Base-by-base conservation (phyloP, 2,329 filamentous ascomycete species). In the Hypomyces perniciosus region DNA sequence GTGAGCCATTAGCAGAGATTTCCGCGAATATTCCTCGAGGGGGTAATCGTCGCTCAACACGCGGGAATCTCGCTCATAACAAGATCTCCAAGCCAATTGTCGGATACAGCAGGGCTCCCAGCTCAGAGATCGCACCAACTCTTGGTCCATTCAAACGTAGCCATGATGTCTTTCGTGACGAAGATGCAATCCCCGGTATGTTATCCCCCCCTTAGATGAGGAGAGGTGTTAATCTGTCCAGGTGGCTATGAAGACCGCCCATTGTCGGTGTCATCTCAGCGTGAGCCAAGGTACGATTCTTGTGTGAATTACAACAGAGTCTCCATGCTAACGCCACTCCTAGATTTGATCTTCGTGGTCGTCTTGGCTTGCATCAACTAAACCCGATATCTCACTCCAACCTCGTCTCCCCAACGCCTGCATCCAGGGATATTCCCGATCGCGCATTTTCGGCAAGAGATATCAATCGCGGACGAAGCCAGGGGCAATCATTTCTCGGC, bases 371-470 rank as follows among this genome's bases (percentile, higher is more conserved):
- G 33, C 68, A 69, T 20, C 61, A 64, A 4, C 61, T 74, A 13
- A 67, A 67, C 38, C 57, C 70, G 12, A 62, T 65, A 34, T 64
- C 70, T 8, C 69, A 72, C 45, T 65, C 71, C 12, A 72, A 68
- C 51, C 56, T 71, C 31, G 59, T 61, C 38, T 69, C 68, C n/a
- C 68, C 68, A 5, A 67, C 66, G 7, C 66, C 63, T 9, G 54
- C 59, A 7, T 56, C 62, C 1, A 61, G 62, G 54, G 64, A 66
- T 34, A 35, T 64, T 5, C 56, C 61, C 26, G 40, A 59, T 38
- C 61, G 61, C 27, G 54, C 60, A 2, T 59, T 63, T 26, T 47
- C 57, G 10, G 27, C 49, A 34, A 59, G 64, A 50, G 63, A 65
- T 8, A 40, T 53, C 28, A 48, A 46, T n/a, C 57, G 54, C 26